These are phyloP conservation scores for Achaetomiella virescens DNA, from an alignment of 495 filamentous ascomycete genomes.

Conservation along the genomic window DNA sequence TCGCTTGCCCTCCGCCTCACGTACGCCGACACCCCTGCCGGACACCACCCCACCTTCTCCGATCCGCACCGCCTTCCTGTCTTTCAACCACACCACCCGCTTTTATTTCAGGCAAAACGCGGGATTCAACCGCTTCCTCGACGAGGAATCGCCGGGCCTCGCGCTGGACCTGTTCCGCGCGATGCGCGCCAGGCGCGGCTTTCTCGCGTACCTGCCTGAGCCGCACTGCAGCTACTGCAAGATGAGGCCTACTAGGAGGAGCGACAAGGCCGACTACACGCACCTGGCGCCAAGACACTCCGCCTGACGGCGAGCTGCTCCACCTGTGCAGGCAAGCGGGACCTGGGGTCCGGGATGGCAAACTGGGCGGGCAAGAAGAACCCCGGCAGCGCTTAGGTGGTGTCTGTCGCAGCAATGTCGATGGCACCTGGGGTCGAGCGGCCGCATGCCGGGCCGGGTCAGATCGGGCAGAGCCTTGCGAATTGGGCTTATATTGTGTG, in stretches of 20 bases:
- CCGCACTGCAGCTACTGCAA: slow-evolving; percentile 14
- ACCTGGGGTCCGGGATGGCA: not conserved
- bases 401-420: too few species aligned
- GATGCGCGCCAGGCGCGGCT: slow-evolving; percentile 21
- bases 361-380: slow-evolving; percentile 15
- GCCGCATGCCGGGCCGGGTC: too few species aligned
- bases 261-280: slow-evolving; percentile 17
- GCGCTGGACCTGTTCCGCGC: slow-evolving; percentile 21
- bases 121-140: slow-evolving; percentile 16
- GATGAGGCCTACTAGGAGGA: slow-evolving; percentile 11
- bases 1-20: slow-evolving; percentile 16
- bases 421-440: too few species aligned
- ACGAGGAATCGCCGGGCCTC: slow-evolving; percentile 9
- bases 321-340: slow-evolving; percentile 13
- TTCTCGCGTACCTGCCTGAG: slow-evolving; percentile 11
- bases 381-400: not conserved
- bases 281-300: slow-evolving; percentile 15
- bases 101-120: slow-evolving; percentile 18
- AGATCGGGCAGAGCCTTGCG: too few species aligned
- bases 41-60: not conserved
- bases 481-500: too few species aligned
- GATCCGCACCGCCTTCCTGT: slow-evolving; percentile 15
- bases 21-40: slow-evolving; percentile 12
- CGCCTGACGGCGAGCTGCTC: slow-evolving; percentile 10
- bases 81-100: slow-evolving; percentile 17